These are phyloP conservation scores for Perilla frutescens DNA, from an alignment of 257 asterid species.

Conservation along the genomic window DNA sequence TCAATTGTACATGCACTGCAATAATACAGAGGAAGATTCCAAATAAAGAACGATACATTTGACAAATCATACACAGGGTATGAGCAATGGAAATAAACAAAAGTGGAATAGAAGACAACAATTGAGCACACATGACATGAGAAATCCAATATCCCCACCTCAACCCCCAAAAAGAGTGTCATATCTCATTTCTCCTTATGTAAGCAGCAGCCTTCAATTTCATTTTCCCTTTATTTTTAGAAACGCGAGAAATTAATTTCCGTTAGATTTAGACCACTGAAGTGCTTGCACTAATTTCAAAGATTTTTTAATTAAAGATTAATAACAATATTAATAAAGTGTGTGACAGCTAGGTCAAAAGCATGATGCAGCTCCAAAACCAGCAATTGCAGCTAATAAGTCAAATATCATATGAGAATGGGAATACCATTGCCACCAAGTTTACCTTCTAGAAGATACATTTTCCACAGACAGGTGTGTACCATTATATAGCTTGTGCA, in stretches of 20 bases:
- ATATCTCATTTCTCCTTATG: no score
- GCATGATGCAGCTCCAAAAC: slow-evolving; percentile 31
- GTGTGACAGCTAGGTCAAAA: slow-evolving; percentile 9
- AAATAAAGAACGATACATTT: slow-evolving; percentile 4
- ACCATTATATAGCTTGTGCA: slow-evolving; percentile 83
- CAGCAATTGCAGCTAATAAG: slow-evolving; percentile 23
- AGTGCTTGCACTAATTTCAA: neutral
- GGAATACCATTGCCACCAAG: slow-evolving; percentile 23
- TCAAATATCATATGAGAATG: slow-evolving; percentile 8
- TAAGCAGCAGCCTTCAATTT: neutral
- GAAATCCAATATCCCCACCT: no score
- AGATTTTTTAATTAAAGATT: neutral
- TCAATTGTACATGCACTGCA: slow-evolving; percentile 69
- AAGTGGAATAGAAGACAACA: neutral
- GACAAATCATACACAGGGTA: slow-evolving; percentile 2
- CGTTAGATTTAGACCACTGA: neutral
- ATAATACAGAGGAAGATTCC: slow-evolving; percentile 25
- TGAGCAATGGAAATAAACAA: neutral
- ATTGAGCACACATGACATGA: neutral
- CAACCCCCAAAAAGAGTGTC: no score
- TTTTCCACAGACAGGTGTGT: slow-evolving; percentile 83
- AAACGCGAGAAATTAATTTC: neutral
- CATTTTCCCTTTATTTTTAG: neutral
- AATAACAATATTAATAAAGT: neutral
- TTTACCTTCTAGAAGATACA: slow-evolving; percentile 78